Percentiles rank a stretch among this genome's conserved stretches.
Evolutionary conservation across 2,329 filamentous ascomycete species (phyloP).

Genomic region (Fusarium sp.): DNA sequence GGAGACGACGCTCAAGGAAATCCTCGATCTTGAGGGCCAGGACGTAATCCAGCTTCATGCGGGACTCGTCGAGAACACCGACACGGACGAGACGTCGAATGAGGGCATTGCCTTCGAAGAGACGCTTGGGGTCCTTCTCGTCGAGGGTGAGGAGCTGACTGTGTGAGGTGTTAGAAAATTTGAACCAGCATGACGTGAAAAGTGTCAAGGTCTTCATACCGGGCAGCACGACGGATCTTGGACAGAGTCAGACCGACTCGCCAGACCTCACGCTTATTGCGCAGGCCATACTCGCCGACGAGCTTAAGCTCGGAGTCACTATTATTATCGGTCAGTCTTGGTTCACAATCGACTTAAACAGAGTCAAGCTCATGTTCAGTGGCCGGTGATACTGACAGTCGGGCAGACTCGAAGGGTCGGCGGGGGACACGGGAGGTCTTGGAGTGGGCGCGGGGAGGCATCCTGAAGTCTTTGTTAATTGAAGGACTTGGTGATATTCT

Average conservation of each 20-base stretch:
- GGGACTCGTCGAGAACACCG: slow-evolving; percentile 99
- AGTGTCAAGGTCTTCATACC: slow-evolving; percentile 66
- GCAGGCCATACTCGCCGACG: slow-evolving; percentile 99
- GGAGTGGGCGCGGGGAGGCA: slow-evolving; percentile 77
- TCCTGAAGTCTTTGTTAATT: slow-evolving; percentile 51
- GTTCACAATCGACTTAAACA: slow-evolving; percentile 90
- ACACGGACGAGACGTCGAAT: slow-evolving; percentile 99
- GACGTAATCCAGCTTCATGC: slow-evolving; percentile 99
- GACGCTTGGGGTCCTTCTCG: slow-evolving; percentile 99
- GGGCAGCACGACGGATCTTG: slow-evolving; percentile 99
- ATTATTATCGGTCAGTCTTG: slow-evolving; percentile 73
- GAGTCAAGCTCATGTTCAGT: slow-evolving; percentile 98
- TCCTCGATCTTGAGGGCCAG: slow-evolving; percentile 99
- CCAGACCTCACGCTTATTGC: slow-evolving; percentile 99
- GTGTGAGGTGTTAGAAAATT: slow-evolving; percentile 45
- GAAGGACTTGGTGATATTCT: slow-evolving; percentile 22
- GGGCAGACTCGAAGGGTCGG: slow-evolving; percentile 99
- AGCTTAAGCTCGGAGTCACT: slow-evolving; percentile 99
- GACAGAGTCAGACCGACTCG: slow-evolving; percentile 99
- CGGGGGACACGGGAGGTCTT: slow-evolving; percentile 99
- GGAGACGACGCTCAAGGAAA: slow-evolving; percentile 99
- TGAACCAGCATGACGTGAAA: neutral
- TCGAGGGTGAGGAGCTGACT: slow-evolving; percentile 99
- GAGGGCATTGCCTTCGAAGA: slow-evolving; percentile 99
- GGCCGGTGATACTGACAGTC: slow-evolving; percentile 97